Conservation (phyloP, 768 basidiomycete genomes). For the Cantharellus anzutake region DNA sequence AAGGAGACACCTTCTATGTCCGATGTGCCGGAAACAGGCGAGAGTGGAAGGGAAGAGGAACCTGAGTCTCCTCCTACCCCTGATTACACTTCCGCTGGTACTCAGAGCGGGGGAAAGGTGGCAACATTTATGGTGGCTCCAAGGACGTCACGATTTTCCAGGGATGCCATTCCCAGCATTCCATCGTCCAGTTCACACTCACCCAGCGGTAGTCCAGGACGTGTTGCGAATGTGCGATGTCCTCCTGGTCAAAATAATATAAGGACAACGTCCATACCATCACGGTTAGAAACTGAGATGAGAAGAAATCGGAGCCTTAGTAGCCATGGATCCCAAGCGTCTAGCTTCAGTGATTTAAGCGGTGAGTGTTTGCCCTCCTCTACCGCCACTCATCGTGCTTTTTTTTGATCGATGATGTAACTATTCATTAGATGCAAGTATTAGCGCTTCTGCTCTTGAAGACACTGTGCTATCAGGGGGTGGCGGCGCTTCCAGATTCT, state of each 20-base stretch:
- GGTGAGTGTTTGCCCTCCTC: slow-evolving; percentile 26
- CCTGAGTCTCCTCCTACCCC: background rate
- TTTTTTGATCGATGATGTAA: no score
- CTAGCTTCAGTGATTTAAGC: slow-evolving; percentile 74
- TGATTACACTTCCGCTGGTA: background rate
- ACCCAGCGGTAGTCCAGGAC: background rate
- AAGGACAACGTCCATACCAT: background rate
- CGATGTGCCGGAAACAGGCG: background rate
- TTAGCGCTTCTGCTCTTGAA: slow-evolving; percentile 63
- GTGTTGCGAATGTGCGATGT: no score
- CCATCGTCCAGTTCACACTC: background rate
- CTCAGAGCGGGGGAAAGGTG: no score
- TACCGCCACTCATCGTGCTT: no score
- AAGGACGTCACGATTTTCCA: background rate
- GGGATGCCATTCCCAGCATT: background rate
- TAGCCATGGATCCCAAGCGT: slow-evolving; percentile 51
- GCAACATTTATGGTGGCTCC: background rate
- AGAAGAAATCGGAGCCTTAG: slow-evolving; percentile 27
- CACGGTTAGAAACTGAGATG: background rate
- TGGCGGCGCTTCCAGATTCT: slow-evolving; percentile 49
- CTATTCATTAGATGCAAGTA: slow-evolving; percentile 35
- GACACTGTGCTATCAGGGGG: slow-evolving; percentile 52
- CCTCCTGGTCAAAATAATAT: no score
- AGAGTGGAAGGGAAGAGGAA: slow-evolving; percentile 1
- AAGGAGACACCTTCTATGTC: no score